Base-by-base conservation (phyloP, 2,329 filamentous ascomycete species). In the Fusarium verrucosum region DNA sequence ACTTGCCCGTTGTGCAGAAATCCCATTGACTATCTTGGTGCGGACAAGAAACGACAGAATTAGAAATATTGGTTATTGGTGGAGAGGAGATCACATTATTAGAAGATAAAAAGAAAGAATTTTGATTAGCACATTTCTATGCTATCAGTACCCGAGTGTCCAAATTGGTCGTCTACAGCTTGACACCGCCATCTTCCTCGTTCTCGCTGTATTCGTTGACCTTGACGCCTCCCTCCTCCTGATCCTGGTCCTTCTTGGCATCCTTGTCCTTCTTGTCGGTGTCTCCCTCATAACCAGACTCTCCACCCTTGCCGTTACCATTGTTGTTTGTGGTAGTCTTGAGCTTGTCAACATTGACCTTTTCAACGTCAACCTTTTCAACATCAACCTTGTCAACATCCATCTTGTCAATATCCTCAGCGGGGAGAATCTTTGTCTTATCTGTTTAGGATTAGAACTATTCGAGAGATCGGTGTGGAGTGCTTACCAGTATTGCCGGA, bases 1-100 rank as follows among this genome's bases (percentile, higher is more conserved):
- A 94, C 90, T 44, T 99, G 95, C 77, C 95, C 95, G 43, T 81
- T 99, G 65, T 99, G 95, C 78, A 85, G 95, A 70, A 97, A 96
- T 75, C 89, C 91, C 20, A 97, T 97, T 75, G 85, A 87, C 50
- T 88, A 87, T 44, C 55, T 80, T 17, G 79, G 79, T 1, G 72
- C 78, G 8, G 79, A 81, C 54, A 78, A 75, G 73, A 76, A 77
- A 56, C 71, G 77, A 13, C 75, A 77, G 47, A 68, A 59, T 11
- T 69, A 46, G 33, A 11, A 2, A 22, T 2, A 4, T 56, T 14
- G 4, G 5, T 19, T 6, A 22, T 20, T 13, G 16, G 19, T 36
- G 5, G 9, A 30, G 13, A 14, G 14, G 11, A 49, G 19, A 26
- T 23, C 14, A 9, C 30, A 32, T 32, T 32, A 11, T 11, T 20